Conservation (phyloP, 1,139 yeast genomes). For the Suhomyces yuchorum region DNA sequence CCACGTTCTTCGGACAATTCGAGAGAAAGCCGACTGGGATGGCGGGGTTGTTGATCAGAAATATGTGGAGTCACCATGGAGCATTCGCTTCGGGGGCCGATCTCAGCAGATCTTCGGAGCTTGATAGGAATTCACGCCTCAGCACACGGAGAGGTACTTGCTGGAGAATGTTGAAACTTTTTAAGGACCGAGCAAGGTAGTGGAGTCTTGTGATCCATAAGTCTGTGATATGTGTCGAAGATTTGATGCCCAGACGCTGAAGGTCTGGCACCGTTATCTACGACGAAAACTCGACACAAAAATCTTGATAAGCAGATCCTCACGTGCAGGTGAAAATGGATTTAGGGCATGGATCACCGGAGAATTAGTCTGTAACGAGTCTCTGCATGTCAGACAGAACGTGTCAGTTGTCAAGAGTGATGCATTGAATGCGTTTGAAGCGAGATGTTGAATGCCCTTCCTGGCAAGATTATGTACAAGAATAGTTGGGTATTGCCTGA, state of each 20-base stretch:
- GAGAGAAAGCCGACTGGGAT: constrained; percentile 4
- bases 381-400: background rate
- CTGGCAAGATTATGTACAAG: no score
- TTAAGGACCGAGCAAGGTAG: background rate
- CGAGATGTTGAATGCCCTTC: no score
- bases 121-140: background rate
- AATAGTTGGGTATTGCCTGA: no score
- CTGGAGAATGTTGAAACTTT: background rate
- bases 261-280: background rate
- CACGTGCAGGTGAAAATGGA: background rate
- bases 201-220: background rate
- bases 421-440: background rate
- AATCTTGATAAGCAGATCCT: background rate
- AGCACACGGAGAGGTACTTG: background rate
- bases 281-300: background rate
- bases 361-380: background rate
- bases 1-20: constrained; percentile 9
- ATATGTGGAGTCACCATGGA: background rate
- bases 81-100: background rate
- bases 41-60: constrained; percentile 2
- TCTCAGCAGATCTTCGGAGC: constrained; percentile 1
- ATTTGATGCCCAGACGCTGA: background rate
- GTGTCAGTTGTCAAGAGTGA: background rate
- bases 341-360: background rate
- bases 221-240: background rate